These are phyloP conservation scores for Paspalum vaginatum DNA, from an alignment of 176 grass and related monocot species.

Conservation along the genomic window DNA sequence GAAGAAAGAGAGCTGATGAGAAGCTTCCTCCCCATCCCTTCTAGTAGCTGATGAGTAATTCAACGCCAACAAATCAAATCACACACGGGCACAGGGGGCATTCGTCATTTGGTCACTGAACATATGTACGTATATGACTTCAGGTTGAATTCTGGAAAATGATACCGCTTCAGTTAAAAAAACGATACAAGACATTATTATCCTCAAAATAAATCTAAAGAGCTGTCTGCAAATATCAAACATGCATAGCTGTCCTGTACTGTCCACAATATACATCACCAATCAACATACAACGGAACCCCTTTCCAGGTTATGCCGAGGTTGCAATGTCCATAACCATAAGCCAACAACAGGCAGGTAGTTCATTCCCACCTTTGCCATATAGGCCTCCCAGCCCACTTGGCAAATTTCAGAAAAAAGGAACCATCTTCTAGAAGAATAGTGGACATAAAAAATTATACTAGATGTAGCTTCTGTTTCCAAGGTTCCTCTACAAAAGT, in stretches of 20 bases:
- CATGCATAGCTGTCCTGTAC: slow-evolving; percentile 5
- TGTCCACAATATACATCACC: slow-evolving; percentile 10
- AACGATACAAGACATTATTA: not conserved
- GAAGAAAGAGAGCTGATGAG: slow-evolving; percentile 3
- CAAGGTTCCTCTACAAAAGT: slow-evolving; percentile 28
- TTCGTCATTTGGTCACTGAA: not conserved
- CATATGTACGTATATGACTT: slow-evolving; percentile 14
- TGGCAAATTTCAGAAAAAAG: slow-evolving; percentile 42
- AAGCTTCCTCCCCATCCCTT: slow-evolving; percentile 47
- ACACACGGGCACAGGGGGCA: not conserved
- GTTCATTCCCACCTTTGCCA: not conserved
- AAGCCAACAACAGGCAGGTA: not conserved
- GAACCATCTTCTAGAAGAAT: slow-evolving; percentile 47
- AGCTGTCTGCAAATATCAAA: slow-evolving; percentile 10
- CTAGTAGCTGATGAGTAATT: not conserved
- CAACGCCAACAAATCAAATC: slow-evolving; percentile 22
- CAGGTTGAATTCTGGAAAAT: slow-evolving; percentile 21
- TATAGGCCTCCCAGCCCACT: slow-evolving; percentile 22
- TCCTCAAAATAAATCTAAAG: not conserved
- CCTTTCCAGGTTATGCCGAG: slow-evolving; percentile 10
- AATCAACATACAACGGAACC: slow-evolving; percentile 11
- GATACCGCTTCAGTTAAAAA: not conserved
- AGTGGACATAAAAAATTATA: slow-evolving; percentile 15
- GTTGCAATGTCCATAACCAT: not conserved
- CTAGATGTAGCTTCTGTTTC: slow-evolving; percentile 30